phyloP scores from a whole-genome alignment of 148 eudicot genomes.

The Nepenthes mirabilis region DNA sequence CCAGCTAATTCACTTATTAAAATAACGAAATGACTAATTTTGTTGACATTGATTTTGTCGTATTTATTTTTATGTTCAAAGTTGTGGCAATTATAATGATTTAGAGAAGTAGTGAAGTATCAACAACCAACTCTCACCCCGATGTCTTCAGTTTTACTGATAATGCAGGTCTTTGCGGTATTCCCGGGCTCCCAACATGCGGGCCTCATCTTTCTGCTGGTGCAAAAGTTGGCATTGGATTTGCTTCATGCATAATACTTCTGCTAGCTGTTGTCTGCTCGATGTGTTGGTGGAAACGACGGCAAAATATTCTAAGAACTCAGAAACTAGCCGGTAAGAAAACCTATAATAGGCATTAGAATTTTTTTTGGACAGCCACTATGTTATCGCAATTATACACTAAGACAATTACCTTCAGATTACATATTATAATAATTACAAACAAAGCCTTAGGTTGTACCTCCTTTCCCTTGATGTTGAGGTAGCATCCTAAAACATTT shows the following conservation, averaged over 20 bases:
- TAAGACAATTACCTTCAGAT: too few relatives aligned
- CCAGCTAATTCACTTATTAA: too few relatives aligned
- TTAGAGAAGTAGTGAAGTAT: background rate
- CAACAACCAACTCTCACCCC: background rate
- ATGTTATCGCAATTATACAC: background rate
- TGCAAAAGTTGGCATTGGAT: constrained; percentile 60
- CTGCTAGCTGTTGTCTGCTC: constrained; percentile 40
- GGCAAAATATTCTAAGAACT: constrained; percentile 89
- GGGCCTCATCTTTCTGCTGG: constrained; percentile 89
- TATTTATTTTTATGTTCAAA: too few relatives aligned
- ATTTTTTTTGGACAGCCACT: background rate
- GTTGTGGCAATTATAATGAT: background rate
- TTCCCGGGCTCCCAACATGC: constrained; percentile 81
- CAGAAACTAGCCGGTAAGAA: constrained; percentile 75
- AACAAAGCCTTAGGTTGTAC: too few relatives aligned
- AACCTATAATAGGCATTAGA: background rate
- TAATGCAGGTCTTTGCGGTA: constrained; percentile 87
- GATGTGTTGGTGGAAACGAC: constrained; percentile 84
- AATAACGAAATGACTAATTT: too few relatives aligned
- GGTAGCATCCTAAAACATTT: too few relatives aligned
- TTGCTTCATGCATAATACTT: constrained; percentile 34
- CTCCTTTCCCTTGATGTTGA: too few relatives aligned
- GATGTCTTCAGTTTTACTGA: constrained; percentile 64
- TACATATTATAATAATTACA: too few relatives aligned
- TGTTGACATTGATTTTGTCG: too few relatives aligned